These are phyloP conservation scores for Myxozyma neglecta DNA, from an alignment of 805 yeast genomes.

Conservation along the genomic window DNA sequence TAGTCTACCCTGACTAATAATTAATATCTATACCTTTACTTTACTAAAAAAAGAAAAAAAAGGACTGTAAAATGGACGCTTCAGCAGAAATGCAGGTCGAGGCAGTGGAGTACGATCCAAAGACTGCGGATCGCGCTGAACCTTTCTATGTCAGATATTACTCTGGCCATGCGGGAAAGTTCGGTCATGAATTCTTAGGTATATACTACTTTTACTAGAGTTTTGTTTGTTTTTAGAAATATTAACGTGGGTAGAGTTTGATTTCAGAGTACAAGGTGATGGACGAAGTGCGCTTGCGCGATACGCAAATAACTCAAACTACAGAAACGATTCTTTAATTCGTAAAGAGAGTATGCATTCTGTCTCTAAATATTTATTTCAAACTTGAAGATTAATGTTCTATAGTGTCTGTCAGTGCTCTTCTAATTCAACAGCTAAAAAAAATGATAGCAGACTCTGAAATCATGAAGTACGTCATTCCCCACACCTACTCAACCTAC, in stretches of 20 bases:
- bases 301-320: constrained; percentile 51
- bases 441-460: constrained; percentile 45
- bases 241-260: constrained; percentile 38
- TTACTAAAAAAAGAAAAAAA: neutral
- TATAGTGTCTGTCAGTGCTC: constrained; percentile 40
- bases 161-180: constrained; percentile 47
- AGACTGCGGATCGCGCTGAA: constrained; percentile 28
- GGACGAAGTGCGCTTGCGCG: constrained; percentile 41
- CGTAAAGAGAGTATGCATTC: constrained; percentile 40
- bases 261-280: constrained; percentile 38
- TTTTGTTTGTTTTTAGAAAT: neutral
- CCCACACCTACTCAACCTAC: neutral
- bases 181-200: constrained; percentile 51
- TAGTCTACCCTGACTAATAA: too few relatives aligned
- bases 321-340: constrained; percentile 47
- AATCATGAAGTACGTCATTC: constrained; percentile 38
- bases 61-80: neutral
- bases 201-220: neutral
- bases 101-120: constrained; percentile 14
- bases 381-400: neutral
- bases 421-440: constrained; percentile 43
- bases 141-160: constrained; percentile 48
- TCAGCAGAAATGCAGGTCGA: neutral
- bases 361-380: neutral
- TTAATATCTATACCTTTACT: too few relatives aligned